Base-by-base conservation (phyloP, 169 alveolate species). In the Plasmodium vivax region DNA sequence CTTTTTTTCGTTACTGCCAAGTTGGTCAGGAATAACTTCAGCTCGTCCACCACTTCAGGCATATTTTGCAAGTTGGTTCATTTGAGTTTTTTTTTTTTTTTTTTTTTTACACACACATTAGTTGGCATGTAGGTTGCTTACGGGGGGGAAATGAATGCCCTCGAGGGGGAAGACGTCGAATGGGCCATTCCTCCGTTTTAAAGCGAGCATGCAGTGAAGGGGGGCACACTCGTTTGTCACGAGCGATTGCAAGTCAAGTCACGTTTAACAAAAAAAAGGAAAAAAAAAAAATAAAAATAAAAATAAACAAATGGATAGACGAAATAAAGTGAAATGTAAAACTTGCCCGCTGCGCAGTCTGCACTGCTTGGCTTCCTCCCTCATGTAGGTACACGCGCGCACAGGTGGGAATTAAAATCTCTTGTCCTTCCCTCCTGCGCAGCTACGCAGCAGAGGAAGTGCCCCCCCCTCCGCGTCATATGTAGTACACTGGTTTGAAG, bases 401-500 rank as follows among this genome's bases (percentile, higher is more conserved):
- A 23, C 12, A 14, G 23, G 23, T n/a, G 34, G 16, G 54, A 8
- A 45, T 12, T 45, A 45, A 45, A 45, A 7, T 45, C 54, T 7
- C 9, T 45, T 45, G 7, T 45, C 54, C 16, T 45, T 45, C 54
- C 54, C 9, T 36, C 41, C 41, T 36, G 41, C 41, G 54, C 54
- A 8, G 54, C 7, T 45, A 45, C 54, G 0, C 16, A 45, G 3
- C 32, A 16, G 74, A 58, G 74, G 23, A 58, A 16, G 32, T 2
- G 36, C 34, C 32, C 32, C 8, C 32, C 32, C 74, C 6, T 5
- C 23, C 8, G 14, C 16, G 68, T 80, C 36, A 85, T 73, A 85
- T 85, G 43, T 82, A 82, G 38, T 85, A 85, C 23, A 94, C 97
- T 19, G 96, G 96, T 27, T 83, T 82, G 32, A 95, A 95, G 10